phyloP scores from a whole-genome alignment of 2,329 filamentous ascomycete genomes.

The Aspergillus transmontanensis region DNA sequence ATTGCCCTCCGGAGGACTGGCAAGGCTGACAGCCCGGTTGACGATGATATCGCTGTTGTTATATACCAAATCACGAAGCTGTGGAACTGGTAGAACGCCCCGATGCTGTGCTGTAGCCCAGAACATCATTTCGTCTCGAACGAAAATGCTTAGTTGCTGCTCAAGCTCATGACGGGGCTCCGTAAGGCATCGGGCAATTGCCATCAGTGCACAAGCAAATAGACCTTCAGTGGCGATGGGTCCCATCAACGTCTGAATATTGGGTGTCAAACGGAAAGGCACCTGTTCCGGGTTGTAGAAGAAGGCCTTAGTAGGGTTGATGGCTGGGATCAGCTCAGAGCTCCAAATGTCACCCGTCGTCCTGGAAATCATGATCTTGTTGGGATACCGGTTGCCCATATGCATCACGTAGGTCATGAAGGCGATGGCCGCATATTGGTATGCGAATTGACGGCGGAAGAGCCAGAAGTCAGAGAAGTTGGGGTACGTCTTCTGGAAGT shows the following conservation, averaged over 20 bases:
- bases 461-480: slow-evolving; percentile 96
- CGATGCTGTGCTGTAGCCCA: slow-evolving; percentile 88
- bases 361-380: slow-evolving; percentile 90
- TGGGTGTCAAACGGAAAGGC: slow-evolving; percentile 95
- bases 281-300: slow-evolving; percentile 96
- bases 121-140: slow-evolving; percentile 96
- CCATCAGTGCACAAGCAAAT: slow-evolving; percentile 93
- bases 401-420: slow-evolving; percentile 99
- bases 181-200: slow-evolving; percentile 89
- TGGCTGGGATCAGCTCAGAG: slow-evolving; percentile 86
- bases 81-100: slow-evolving; percentile 62
- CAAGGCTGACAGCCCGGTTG: slow-evolving; percentile 83
- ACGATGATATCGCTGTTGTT: slow-evolving; percentile 89
- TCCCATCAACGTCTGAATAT: slow-evolving; percentile 93
- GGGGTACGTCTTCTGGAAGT: slow-evolving; percentile 85
- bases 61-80: slow-evolving; percentile 78
- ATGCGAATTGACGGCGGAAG: slow-evolving; percentile 95
- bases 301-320: slow-evolving; percentile 80
- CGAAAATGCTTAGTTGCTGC: slow-evolving; percentile 90
- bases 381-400: slow-evolving; percentile 93
- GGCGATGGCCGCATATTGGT: slow-evolving; percentile 90
- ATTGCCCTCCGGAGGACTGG: slow-evolving; percentile 73
- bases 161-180: slow-evolving; percentile 84
- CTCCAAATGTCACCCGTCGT: slow-evolving; percentile 93
- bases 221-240: slow-evolving; percentile 95